Evolutionary conservation across 345 rosid species (phyloP).

Genomic region (Passiflora organensis): DNA sequence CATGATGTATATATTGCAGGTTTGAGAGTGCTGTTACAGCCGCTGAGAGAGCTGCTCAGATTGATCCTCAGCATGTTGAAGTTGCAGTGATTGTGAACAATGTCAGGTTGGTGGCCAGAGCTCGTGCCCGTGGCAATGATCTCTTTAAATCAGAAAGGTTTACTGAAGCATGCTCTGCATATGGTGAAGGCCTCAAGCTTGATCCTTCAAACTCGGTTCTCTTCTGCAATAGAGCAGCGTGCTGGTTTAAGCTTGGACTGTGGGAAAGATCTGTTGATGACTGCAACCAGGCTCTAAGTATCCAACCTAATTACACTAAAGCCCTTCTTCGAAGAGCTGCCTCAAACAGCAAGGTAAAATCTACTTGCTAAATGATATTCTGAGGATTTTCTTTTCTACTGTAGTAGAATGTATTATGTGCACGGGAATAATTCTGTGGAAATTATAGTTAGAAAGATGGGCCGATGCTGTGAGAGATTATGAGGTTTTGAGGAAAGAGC

Average conservation of each 20-base stretch:
- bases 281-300: conserved; percentile 63
- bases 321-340: conserved; percentile 89
- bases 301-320: conserved; percentile 69
- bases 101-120: conserved; percentile 61
- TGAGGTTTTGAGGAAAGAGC: conserved; percentile 72
- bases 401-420: no score
- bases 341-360: conserved; percentile 65
- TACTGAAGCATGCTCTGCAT: conserved; percentile 92
- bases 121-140: conserved; percentile 79
- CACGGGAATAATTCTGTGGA: background rate
- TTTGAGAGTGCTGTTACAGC: conserved; percentile 77
- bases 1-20: conserved; percentile 69
- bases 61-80: conserved; percentile 69
- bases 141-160: conserved; percentile 93
- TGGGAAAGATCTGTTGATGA: conserved; percentile 87
- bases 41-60: conserved; percentile 72
- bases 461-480: conserved; percentile 82
- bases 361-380: background rate
- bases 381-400: no score
- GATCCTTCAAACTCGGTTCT: conserved; percentile 82
- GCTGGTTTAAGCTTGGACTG: conserved; percentile 75
- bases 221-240: conserved; percentile 80
- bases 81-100: conserved; percentile 51
- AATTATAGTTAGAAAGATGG: conserved; percentile 78
- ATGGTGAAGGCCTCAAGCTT: conserved; percentile 77